A percentile compares a stretch with the other conserved stretches of the same genome.
Evolutionary conservation across 2,329 filamentous ascomycete genomes (phyloP).

Genomic region (Alternaria triticimaculans): DNA sequence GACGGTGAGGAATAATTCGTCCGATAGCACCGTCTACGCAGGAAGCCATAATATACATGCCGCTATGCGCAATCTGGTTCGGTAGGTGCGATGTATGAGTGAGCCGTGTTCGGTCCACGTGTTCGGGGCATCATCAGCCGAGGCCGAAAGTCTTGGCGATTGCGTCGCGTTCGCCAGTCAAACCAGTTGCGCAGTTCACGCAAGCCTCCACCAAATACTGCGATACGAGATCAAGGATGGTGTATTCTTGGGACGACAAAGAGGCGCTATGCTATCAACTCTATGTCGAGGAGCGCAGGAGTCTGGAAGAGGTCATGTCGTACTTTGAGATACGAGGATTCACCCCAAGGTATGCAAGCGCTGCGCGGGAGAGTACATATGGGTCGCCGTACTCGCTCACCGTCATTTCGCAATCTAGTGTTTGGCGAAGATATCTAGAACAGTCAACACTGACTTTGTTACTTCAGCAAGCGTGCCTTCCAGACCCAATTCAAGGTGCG

Average conservation of each 20-base stretch:
- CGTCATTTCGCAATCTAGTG: not conserved
- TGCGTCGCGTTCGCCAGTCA: not conserved
- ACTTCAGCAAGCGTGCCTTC: constrained; percentile 72
- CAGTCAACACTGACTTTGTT: constrained; percentile 14
- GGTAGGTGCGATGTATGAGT: constrained; percentile 19
- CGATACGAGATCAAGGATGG: constrained; percentile 19
- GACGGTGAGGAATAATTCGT: not conserved
- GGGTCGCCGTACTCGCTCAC: constrained; percentile 30
- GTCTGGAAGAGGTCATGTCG: constrained; percentile 75
- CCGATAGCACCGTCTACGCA: not conserved
- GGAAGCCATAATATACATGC: constrained; percentile 18
- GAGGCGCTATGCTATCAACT: constrained; percentile 70
- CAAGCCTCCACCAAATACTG: not conserved
- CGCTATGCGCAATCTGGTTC: constrained; percentile 21
- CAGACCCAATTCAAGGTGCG: constrained; percentile 72
- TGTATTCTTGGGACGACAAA: constrained; percentile 72
- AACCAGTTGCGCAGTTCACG: constrained; percentile 25
- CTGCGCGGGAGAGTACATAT: constrained; percentile 23
- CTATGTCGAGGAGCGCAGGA: constrained; percentile 77
- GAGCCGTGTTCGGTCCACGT: constrained; percentile 11
- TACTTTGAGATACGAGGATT: constrained; percentile 70
- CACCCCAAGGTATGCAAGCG: constrained; percentile 66
- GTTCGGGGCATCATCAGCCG: constrained; percentile 25
- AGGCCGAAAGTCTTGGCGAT: constrained; percentile 23
- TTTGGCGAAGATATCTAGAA: not conserved